Percentiles rank a stretch among this genome's conserved stretches.
Conservation (phyloP, 139 green algal genomes). For the Chlamydomonas eustigma region DNA sequence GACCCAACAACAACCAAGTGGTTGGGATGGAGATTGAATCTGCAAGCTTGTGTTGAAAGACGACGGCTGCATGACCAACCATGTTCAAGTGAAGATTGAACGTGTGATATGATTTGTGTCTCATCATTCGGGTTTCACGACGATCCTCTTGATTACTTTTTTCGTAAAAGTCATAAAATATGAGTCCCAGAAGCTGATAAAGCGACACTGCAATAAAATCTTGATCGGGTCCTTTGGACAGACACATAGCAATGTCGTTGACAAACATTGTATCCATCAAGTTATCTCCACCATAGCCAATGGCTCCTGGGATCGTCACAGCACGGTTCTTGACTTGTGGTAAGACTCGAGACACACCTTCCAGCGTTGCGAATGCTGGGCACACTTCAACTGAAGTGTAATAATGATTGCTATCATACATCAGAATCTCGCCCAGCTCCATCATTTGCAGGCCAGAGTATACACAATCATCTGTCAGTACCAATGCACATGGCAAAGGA, state of each 20-base stretch:
- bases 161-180: constrained; percentile 1
- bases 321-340: neutral
- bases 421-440: constrained; percentile 12
- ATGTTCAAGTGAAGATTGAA: too few species aligned
- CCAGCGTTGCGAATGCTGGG: constrained; percentile 4
- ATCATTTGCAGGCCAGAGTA: constrained; percentile 10
- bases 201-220: constrained; percentile 2
- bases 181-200: constrained; percentile 2
- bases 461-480: neutral
- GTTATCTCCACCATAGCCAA: neutral
- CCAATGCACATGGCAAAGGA: neutral
- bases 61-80: constrained; percentile 3
- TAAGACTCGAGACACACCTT: neutral
- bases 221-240: constrained; percentile 6
- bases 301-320: constrained; percentile 1
- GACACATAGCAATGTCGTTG: constrained; percentile 9
- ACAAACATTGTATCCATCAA: neutral
- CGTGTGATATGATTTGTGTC: too few species aligned
- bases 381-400: neutral
- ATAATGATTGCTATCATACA: neutral
- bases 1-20: constrained; percentile 1
- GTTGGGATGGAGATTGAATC: constrained; percentile 1
- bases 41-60: constrained; percentile 10
- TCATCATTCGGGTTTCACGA: neutral
- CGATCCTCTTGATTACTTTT: constrained; percentile 3